phyloP scores from a whole-genome alignment of 208 protist genomes.

The Acanthamoeba rhysodes region DNA sequence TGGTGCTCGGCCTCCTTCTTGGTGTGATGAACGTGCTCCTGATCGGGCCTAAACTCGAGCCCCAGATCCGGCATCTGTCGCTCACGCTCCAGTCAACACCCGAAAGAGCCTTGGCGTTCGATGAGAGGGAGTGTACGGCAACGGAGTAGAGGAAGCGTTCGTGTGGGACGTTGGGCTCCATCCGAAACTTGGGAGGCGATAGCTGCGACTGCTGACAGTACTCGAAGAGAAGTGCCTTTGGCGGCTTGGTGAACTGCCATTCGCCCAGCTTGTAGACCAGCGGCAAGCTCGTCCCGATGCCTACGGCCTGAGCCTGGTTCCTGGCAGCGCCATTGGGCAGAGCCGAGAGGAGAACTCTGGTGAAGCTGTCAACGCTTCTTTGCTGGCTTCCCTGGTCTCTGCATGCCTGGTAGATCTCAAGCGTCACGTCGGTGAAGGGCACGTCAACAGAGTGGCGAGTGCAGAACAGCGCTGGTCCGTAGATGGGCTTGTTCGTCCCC shows the following conservation, averaged over 20 bases:
- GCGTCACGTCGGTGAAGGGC: too few relatives aligned
- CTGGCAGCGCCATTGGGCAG: too few relatives aligned
- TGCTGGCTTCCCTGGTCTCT: background rate
- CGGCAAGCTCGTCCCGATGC: background rate
- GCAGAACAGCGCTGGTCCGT: background rate
- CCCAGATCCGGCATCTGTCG: background rate
- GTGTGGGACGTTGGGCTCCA: background rate
- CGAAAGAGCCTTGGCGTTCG: too few relatives aligned
- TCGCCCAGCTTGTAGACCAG: background rate
- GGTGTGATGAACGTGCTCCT: background rate
- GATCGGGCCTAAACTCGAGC: background rate
- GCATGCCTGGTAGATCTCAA: background rate
- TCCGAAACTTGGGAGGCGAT: background rate
- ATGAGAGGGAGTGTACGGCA: too few relatives aligned
- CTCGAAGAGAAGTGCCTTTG: slow-evolving; percentile 6
- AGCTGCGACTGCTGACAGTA: background rate
- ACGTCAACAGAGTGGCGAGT: background rate
- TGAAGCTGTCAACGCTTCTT: background rate
- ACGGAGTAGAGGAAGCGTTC: background rate
- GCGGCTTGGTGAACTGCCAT: background rate
- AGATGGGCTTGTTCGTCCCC: background rate
- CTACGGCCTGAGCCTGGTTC: too few relatives aligned
- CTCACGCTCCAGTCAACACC: background rate
- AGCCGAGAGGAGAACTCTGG: background rate
- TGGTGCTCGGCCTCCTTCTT: slow-evolving; percentile 29